Conservation (phyloP, 306 rosid genomes). For the Echinosophora koreensis region DNA sequence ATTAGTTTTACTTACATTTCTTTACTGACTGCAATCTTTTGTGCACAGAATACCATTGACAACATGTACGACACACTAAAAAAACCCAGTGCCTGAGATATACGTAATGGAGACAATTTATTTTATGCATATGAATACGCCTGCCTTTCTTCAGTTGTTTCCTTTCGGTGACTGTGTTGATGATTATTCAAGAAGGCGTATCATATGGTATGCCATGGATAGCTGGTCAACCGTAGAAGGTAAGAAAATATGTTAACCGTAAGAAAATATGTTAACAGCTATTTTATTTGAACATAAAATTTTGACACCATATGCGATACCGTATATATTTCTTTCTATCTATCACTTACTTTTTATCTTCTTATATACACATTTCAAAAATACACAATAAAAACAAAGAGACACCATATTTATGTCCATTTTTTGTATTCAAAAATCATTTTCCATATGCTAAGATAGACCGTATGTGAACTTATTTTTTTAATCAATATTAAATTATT, state of each 20-base stretch:
- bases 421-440: too few species aligned
- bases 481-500: conserved; percentile 10
- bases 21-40: conserved; percentile 34
- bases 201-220: conserved; percentile 18
- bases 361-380: too few species aligned
- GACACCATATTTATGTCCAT: too few species aligned
- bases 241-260: conserved; percentile 9
- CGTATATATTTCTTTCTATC: too few species aligned
- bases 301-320: too few species aligned
- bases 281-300: too few species aligned
- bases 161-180: conserved; percentile 36
- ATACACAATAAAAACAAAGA: too few species aligned
- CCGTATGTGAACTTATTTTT: background rate
- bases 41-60: conserved; percentile 65
- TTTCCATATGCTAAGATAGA: background rate
- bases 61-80: conserved; percentile 68
- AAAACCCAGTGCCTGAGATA: conserved; percentile 53
- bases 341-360: too few species aligned
- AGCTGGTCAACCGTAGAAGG: conserved; percentile 17
- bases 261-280: too few species aligned
- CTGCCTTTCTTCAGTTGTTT: background rate
- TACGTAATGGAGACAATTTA: conserved; percentile 6
- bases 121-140: conserved; percentile 26
- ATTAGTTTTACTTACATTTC: too few species aligned
- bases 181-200: conserved; percentile 18